A percentile compares a stretch with the other conserved stretches of the same genome.
phyloP scores from a whole-genome alignment of 2,329 filamentous ascomycete genomes.

The Ophiostoma himal-ulmi region DNA sequence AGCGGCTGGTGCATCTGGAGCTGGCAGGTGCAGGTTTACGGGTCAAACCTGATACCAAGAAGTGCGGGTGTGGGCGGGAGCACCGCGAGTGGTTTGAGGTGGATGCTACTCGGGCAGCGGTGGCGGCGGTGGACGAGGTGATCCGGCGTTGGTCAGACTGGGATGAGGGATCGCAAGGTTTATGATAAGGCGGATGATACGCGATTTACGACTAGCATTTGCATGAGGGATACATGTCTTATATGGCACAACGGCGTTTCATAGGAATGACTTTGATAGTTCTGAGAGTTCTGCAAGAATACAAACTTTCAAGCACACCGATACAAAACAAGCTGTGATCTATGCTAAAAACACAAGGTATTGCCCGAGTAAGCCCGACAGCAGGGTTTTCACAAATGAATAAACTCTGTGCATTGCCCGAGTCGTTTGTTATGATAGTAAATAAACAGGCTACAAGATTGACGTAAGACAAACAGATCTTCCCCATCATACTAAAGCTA shows the following conservation, averaged over 20 bases:
- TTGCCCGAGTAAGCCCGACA: no score
- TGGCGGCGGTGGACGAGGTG: slow-evolving; percentile 60
- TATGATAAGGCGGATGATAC: background rate
- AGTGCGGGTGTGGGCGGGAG: slow-evolving; percentile 75
- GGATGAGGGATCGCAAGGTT: slow-evolving; percentile 52
- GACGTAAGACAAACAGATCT: background rate
- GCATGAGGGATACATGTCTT: background rate
- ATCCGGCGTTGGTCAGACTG: slow-evolving; percentile 77
- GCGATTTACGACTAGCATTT: slow-evolving; percentile 8
- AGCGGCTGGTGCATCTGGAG: slow-evolving; percentile 86
- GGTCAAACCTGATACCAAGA: slow-evolving; percentile 41
- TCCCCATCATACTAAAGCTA: background rate
- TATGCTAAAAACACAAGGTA: no score
- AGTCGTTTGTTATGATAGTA: background rate
- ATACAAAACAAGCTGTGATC: no score
- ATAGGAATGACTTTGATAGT: no score
- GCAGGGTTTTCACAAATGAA: background rate
- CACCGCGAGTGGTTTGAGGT: slow-evolving; percentile 97
- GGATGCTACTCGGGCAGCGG: slow-evolving; percentile 62
- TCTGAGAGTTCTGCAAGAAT: background rate
- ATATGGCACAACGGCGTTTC: background rate
- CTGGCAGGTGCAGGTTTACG: slow-evolving; percentile 58
- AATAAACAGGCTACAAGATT: background rate
- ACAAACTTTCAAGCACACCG: background rate
- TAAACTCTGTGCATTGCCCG: background rate